phyloP scores from a whole-genome alignment of 176 grass and related monocot genomes.

The Carex kokanica region DNA sequence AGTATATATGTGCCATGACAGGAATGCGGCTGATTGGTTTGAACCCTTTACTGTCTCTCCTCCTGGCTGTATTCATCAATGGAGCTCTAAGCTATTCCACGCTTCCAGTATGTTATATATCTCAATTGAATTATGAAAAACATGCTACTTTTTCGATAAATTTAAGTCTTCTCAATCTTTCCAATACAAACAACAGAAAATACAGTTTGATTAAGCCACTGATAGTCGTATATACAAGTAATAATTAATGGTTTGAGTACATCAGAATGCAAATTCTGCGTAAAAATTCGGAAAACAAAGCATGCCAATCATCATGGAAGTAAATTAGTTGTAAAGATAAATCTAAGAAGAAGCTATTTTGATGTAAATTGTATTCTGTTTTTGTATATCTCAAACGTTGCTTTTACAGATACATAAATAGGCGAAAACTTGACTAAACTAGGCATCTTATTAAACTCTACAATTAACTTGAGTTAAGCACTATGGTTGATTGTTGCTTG shows the following conservation, averaged over 20 bases:
- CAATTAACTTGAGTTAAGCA: no score
- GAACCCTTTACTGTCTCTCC: constrained; percentile 59
- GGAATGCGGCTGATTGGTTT: constrained; percentile 66
- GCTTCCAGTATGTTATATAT: constrained; percentile 43
- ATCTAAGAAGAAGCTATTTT: no score
- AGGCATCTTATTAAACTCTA: no score
- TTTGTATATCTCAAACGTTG: no score
- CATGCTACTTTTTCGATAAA: not conserved
- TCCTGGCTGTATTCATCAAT: constrained; percentile 59
- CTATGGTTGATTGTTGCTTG: no score
- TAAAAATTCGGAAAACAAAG: not conserved
- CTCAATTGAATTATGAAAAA: not conserved
- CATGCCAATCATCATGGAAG: not conserved
- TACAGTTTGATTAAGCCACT: not conserved
- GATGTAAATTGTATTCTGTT: no score
- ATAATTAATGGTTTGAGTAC: not conserved
- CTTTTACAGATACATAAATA: no score
- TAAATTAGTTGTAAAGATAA: not conserved
- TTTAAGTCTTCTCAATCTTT: not conserved
- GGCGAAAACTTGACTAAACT: no score
- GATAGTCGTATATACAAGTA: not conserved
- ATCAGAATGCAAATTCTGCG: not conserved
- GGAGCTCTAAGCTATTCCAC: constrained; percentile 62
- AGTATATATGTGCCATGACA: not conserved
- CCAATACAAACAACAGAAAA: not conserved